Base-by-base conservation (phyloP, 495 filamentous ascomycete species). In the Cryomyces minteri region DNA sequence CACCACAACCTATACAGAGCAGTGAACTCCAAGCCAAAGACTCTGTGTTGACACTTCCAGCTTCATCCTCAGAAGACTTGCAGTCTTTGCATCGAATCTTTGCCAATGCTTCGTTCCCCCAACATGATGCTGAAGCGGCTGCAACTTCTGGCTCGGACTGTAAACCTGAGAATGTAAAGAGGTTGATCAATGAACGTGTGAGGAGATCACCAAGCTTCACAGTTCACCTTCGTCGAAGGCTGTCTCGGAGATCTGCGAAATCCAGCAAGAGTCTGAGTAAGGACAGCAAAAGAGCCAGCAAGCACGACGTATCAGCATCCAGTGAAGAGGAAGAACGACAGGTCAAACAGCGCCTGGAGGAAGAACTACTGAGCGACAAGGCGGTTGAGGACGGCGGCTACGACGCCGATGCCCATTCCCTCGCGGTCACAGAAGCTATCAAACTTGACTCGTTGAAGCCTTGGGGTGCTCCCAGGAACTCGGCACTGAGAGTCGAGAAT, bases 301-400 rank as follows among this genome's bases (percentile, higher is more conserved):
- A 9, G 9, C 34, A 12, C 34, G 34, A 12, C 34, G 8, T 12
- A 12, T 37, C 3, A 37, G 34, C 9, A 9, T 37, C 34, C 34
- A 37, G 9, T 37, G 12, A 12, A 9, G 12, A 37, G 8, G 34
- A 37, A 37, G 9, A 9, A 12, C 34, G 48, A 45, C 48, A 48
- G 32, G 49, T 50, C 0, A 56, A 56, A 38, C 32, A 48, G 25
- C 44, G 51, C 34, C 43, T 56, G 11, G 40, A 44, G 32, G 54
- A 54, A 31, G 48, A 56, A 30, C 41, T 56, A 28, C 43, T 56
- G 7, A 56, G 54, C 32, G 45, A 51, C 40, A 48, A 54, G 48
- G 46, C 43, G 31, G 47, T 46, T 8, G 48, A 41, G 5, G 48
- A 54, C 30, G 54, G 54, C 5, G 51, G 54, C 4, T 56, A 56